phyloP scores from a whole-genome alignment of 2,329 filamentous ascomycete genomes.

The Clarireedia monteithiana region DNA sequence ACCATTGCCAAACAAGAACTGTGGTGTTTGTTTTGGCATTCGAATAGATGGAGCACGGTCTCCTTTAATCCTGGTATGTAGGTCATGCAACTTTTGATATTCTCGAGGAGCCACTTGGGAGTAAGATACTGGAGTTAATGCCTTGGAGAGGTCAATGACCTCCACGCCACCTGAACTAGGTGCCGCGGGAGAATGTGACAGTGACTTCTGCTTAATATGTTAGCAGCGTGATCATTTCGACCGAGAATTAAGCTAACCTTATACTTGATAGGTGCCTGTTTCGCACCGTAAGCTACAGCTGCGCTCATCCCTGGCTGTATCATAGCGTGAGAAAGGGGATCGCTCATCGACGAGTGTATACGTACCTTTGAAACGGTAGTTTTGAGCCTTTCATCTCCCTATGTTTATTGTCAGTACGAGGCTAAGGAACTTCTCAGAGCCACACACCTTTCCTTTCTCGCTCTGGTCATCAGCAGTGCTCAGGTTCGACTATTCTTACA shows the following conservation, averaged over 20 bases:
- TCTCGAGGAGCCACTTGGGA: constrained; percentile 18
- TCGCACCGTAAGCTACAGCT: background rate
- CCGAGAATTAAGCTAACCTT: background rate
- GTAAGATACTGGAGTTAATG: constrained; percentile 12
- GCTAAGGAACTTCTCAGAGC: no score
- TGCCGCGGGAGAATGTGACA: background rate
- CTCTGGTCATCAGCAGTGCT: no score
- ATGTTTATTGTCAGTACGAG: no score
- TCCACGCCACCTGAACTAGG: constrained; percentile 18
- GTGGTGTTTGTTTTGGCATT: constrained; percentile 23
- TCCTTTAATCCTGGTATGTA: constrained; percentile 25
- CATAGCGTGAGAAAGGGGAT: no score
- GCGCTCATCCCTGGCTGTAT: background rate
- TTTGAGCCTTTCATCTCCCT: no score
- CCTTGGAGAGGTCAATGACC: constrained; percentile 23
- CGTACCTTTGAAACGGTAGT: no score
- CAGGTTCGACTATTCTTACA: background rate
- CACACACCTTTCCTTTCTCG: no score
- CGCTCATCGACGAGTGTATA: no score
- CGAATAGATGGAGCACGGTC: constrained; percentile 12
- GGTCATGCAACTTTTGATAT: constrained; percentile 25
- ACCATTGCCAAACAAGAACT: constrained; percentile 22
- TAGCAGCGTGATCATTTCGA: no score
- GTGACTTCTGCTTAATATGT: no score
- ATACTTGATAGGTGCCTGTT: background rate